Evolutionary conservation across 2,329 filamentous ascomycete genomes (phyloP), one percentile per base, ranked within the genome.

Genomic region (Trichoderma sp.): DNA sequence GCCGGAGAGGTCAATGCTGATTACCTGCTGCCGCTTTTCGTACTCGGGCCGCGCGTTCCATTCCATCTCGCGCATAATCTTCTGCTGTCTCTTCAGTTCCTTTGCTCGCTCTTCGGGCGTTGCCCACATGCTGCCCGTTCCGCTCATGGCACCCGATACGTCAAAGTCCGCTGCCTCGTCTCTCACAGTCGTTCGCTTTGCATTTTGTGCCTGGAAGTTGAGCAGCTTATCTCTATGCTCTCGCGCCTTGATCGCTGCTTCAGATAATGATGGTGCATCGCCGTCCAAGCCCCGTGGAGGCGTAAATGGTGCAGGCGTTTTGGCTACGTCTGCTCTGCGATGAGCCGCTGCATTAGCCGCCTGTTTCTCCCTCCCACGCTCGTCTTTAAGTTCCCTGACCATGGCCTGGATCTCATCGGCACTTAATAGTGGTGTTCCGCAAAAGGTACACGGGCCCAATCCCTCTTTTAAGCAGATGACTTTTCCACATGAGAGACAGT

Each of bases 391-490:
- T 74, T 95, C 90, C 30, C 87, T 86, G 59, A 98, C 91, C 88
- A 99, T 97, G 39, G 87, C 88, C 75, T 96, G 91, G 11, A 97
- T 88, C 66, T 98, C 94, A 4, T 86, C 81, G 0, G 87, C 78
- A 34, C 86, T 90, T 8, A 99, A 82, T 0, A 99, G 83, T 0
- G 93, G 88, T 0, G 86, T 84, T 0, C 89, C 89, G 81, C 96
- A 99, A 76, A 92, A 97, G 0, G 95, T 97, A 79, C 96, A 99
- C 0, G 95, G 95, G 0, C 95, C 95, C 0, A 98, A 84, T 0
- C 96, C 96, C 79, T 99, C 94, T 75, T 96, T 94, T 28, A 97
- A 89, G 78, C 96, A 99, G 66, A 98, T 90, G 14, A 99, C 93
- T 78, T 98, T 98, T 69, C 96, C 96, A 75, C 96, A 99, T 55